Conservation (phyloP, 2,329 filamentous ascomycete genomes). For the Leptodontidium sp. region DNA sequence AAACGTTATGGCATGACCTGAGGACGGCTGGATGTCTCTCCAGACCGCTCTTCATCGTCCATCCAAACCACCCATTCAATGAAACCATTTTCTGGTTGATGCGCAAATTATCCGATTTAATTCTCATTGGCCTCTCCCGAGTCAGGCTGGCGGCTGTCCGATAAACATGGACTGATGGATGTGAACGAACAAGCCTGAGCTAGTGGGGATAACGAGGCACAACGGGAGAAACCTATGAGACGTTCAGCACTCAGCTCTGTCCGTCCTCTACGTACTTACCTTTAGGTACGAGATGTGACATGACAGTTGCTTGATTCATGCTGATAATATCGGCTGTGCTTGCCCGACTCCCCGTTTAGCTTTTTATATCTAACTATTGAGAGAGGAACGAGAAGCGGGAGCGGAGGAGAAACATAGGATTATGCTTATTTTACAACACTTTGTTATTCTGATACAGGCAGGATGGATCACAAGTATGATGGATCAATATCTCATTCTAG, state of each 20-base stretch:
- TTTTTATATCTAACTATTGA: background rate
- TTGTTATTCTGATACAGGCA: background rate
- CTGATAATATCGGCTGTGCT: conserved; percentile 6
- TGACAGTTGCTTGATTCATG: background rate
- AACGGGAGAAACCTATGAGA: conserved; percentile 14
- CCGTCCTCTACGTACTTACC: background rate
- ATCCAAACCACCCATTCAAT: background rate
- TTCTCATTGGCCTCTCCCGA: background rate
- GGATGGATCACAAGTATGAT: background rate
- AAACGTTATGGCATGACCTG: conserved; percentile 2
- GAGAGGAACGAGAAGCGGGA: background rate
- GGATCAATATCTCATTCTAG: background rate
- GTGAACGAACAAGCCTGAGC: background rate
- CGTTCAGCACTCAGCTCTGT: conserved; percentile 5
- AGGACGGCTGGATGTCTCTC: background rate
- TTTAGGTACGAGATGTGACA: background rate
- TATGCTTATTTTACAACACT: conserved; percentile 3
- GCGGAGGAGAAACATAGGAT: conserved; percentile 2
- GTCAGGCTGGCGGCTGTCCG: conserved; percentile 4
- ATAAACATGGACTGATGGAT: background rate
- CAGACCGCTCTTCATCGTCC: conserved; percentile 10
- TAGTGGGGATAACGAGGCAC: conserved; percentile 6
- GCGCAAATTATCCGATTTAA: conserved; percentile 1
- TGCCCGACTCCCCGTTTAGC: background rate
- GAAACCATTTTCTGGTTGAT: background rate